Base-by-base conservation (phyloP, 805 yeast genomes). In the Saccharomycopsis fodiens region DNA sequence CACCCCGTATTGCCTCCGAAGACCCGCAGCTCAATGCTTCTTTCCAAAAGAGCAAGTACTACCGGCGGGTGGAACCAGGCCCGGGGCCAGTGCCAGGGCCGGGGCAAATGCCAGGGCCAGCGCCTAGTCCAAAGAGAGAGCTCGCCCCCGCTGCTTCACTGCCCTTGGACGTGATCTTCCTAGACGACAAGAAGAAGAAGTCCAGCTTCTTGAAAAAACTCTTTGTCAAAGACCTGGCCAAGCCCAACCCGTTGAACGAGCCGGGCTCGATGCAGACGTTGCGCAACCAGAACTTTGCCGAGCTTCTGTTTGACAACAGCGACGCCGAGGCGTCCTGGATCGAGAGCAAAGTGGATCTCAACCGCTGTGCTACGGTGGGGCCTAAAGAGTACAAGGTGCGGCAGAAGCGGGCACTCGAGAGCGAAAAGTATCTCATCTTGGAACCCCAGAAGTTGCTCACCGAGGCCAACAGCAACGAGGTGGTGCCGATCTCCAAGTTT, bases 301-400 rank as follows among this genome's bases (percentile, higher is more conserved):
- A 57, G 41, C 53, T 45, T 35, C 49, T 47, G 17, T 55, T 62
- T 66, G 76, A 62, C 62, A 19, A 59, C 59, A 22, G 63, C 62
- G 63, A 71, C 60, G 57, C 67, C 50, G 64, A 65, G 38, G 62
- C 67, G 29, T 49, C 61, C 30, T 76, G 83, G 82, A 66, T 77
- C 17, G 76, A 73, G 20, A 68, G 69, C 13, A 70, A 73, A 39
- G 64, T 76, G 39, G 89, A 80, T 53, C 61, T 88, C 44, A 76
- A 82, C 59, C 72, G 97, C 55, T 78, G 88, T 46, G 79, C 78
- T 52, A 74, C 94, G 0, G 63, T 86, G 20, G 74, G 83, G 2
- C 66, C 76, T 4, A 72, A 71, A 45, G 96, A 89, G 51, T 78
- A 83, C 48, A 81, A 79, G 44, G 67, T 71, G 13, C 73, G 97